Base-by-base conservation (phyloP, 75 land plant species). In the Selaginella tamariscina region DNA sequence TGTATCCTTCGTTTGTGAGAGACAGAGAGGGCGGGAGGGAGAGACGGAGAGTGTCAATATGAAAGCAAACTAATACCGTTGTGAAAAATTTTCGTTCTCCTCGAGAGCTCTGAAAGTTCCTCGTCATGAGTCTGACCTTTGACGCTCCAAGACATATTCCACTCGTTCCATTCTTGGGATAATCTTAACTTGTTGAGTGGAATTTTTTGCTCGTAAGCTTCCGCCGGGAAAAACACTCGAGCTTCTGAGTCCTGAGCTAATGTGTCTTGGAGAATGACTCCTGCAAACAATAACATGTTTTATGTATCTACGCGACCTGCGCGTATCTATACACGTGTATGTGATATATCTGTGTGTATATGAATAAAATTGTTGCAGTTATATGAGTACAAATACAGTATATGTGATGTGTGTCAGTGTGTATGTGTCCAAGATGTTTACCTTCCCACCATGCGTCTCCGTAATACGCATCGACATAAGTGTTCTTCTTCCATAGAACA, bases 371-470 rank as follows among this genome's bases (percentile, higher is more conserved):
- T n/a, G n/a, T n/a, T n/a, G n/a, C n/a, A n/a, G n/a, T n/a, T n/a
- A n/a, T n/a, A n/a, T n/a, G n/a, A n/a, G n/a, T n/a, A n/a, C n/a
- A n/a, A n/a, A n/a, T n/a, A n/a, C n/a, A n/a, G n/a, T n/a, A n/a
- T n/a, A n/a, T n/a, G n/a, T n/a, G n/a, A n/a, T n/a, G n/a, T n/a
- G n/a, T n/a, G n/a, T n/a, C n/a, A n/a, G n/a, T n/a, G n/a, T n/a
- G n/a, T n/a, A n/a, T n/a, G n/a, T n/a, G n/a, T n/a, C n/a, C n/a
- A n/a, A n/a, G n/a, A n/a, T n/a, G n/a, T n/a, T n/a, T n/a, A n/a
- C n/a, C 96, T 66, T 91, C 96, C 88, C 88, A 91, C 91, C 88
- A 91, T 26, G 85, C 88, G 55, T 85, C 92, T 24, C 78, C 32
- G 31, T 72, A 49, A 31, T 71, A 71, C 0, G 72, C 80, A 77